Conservation (phyloP, 75 land plant species). For the Pseudotsuga menziesii region DNA sequence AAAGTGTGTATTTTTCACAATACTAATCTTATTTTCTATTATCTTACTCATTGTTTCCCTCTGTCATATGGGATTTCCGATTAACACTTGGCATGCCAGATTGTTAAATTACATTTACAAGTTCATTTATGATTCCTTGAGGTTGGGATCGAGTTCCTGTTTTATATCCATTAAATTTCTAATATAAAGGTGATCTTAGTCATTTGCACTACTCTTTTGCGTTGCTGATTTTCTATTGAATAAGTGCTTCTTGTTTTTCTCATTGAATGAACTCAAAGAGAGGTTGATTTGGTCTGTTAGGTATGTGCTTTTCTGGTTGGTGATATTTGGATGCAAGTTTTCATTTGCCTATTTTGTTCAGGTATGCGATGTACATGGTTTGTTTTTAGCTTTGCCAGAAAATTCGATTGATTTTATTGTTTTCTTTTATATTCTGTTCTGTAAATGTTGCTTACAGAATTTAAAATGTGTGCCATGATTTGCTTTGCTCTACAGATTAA, state of each 20-base stretch:
- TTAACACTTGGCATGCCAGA: background rate
- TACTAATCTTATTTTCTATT: too few relatives aligned
- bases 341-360: conserved; percentile 88
- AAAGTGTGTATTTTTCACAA: too few relatives aligned
- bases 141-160: background rate
- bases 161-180: background rate
- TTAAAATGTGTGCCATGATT: background rate
- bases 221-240: background rate
- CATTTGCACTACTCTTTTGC: too few relatives aligned
- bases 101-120: background rate
- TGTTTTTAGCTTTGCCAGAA: background rate
- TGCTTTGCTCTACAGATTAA: conserved; percentile 47
- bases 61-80: background rate
- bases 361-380: conserved; percentile 28
- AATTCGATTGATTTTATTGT: conserved; percentile 1
- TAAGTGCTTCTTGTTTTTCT: background rate
- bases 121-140: background rate
- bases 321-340: conserved; percentile 76
- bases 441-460: background rate
- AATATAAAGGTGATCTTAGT: background rate
- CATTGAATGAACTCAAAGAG: background rate
- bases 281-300: conserved; percentile 32
- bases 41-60: background rate
- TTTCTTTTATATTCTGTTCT: background rate
- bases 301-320: conserved; percentile 84